phyloP scores from a whole-genome alignment of 352 stramenopile genomes.

The Hyaloperonospora brassicae region DNA sequence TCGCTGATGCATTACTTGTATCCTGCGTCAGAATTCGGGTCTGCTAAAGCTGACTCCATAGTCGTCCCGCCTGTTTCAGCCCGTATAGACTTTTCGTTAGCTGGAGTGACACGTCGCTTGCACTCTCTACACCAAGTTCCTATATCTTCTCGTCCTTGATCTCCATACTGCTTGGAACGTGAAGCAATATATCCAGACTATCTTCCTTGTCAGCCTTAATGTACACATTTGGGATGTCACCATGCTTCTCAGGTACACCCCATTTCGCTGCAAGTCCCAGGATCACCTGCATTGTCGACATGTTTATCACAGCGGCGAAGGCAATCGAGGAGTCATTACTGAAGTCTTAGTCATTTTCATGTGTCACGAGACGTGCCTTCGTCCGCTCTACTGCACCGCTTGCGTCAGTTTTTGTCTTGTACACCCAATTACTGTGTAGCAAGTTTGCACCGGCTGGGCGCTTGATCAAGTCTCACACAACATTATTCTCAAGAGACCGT shows the following conservation, averaged over 20 bases:
- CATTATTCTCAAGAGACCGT: too few species aligned
- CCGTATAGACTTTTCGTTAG: constrained; percentile 26
- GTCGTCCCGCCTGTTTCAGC: constrained; percentile 17
- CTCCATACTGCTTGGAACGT: not conserved
- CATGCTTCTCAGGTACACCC: constrained; percentile 15
- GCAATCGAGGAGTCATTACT: constrained; percentile 12
- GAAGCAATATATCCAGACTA: constrained; percentile 13
- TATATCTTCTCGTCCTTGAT: constrained; percentile 5
- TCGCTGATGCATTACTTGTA: constrained; percentile 18
- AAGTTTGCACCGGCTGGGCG: too few species aligned
- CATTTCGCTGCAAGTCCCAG: constrained; percentile 11
- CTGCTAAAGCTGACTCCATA: constrained; percentile 20
- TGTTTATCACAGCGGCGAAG: not conserved
- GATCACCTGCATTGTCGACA: constrained; percentile 14
- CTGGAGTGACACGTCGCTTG: not conserved
- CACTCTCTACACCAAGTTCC: not conserved
- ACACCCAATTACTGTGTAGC: constrained; percentile 25
- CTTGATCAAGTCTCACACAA: too few species aligned
- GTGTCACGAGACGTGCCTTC: constrained; percentile 19
- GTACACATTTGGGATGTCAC: constrained; percentile 26
- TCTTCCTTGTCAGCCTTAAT: constrained; percentile 19
- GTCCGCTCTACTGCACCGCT: constrained; percentile 7
- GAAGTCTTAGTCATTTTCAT: constrained; percentile 16
- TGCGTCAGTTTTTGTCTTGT: constrained; percentile 17
- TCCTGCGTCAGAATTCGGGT: constrained; percentile 9